Evolutionary conservation across 2,329 filamentous ascomycete genomes (phyloP).

Genomic region (Cladosporium sp.): DNA sequence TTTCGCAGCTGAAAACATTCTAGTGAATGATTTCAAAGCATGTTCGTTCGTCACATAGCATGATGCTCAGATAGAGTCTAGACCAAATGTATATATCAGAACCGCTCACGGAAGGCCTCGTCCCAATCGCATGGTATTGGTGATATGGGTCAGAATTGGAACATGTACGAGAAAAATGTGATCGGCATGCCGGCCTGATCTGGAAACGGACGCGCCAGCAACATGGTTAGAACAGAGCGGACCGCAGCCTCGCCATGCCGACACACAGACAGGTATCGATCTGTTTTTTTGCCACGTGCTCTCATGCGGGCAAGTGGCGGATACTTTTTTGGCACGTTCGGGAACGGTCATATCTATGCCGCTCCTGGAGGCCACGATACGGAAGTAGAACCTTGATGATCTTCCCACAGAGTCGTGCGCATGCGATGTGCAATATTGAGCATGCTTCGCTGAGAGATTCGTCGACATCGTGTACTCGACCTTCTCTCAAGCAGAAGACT

Average conservation of each 20-base stretch:
- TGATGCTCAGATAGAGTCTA: not conserved
- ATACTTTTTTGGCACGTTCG: not conserved
- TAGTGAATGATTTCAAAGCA: not conserved
- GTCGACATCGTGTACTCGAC: not conserved
- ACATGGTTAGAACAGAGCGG: not conserved
- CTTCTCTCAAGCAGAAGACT: not conserved
- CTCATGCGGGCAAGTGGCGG: not conserved
- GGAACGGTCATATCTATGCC: not conserved
- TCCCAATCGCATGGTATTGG: not conserved
- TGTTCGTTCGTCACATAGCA: not conserved
- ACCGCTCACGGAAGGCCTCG: not conserved
- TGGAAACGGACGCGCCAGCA: not conserved
- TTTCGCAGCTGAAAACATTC: not conserved
- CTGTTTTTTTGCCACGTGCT: not conserved
- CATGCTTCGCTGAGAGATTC: no score
- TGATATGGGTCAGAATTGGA: not conserved
- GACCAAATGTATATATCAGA: not conserved
- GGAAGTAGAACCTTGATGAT: not conserved
- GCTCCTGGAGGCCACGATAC: not conserved
- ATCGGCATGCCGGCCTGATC: not conserved
- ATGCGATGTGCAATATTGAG: not conserved
- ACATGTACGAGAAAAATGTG: not conserved
- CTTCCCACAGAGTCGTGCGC: not conserved
- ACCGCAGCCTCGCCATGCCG: not conserved
- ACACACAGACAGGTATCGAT: not conserved